Conservation (phyloP, 108 stramenopile species). For the Asterionellopsis glacialis region DNA sequence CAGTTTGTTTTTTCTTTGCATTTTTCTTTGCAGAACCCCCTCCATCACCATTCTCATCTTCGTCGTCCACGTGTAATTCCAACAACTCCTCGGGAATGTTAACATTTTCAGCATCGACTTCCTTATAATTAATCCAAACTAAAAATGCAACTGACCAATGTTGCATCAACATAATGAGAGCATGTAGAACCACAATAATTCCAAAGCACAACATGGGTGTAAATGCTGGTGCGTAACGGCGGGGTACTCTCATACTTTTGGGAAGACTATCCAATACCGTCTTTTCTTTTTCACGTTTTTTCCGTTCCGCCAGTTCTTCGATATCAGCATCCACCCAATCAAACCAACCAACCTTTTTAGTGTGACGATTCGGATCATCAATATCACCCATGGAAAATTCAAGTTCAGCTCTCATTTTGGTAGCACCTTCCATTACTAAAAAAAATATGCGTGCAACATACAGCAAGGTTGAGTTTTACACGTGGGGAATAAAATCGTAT, state of each 20-base stretch:
- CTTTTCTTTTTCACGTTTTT: constrained; percentile 72
- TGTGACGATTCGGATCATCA: constrained; percentile 68
- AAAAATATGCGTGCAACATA: constrained; percentile 1
- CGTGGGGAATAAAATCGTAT: neutral
- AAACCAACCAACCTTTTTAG: constrained; percentile 67
- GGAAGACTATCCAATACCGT: constrained; percentile 70
- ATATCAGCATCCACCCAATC: constrained; percentile 88
- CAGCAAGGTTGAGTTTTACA: neutral
- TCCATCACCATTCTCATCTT: constrained; percentile 9
- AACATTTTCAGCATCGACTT: constrained; percentile 37
- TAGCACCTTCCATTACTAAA: constrained; percentile 81
- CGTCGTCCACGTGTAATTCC: constrained; percentile 56
- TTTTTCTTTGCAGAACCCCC: neutral
- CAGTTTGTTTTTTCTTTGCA: neutral
- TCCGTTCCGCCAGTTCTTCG: constrained; percentile 81
- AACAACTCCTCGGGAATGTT: constrained; percentile 57
- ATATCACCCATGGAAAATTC: constrained; percentile 75
- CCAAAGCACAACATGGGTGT: constrained; percentile 70
- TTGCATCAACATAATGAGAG: constrained; percentile 85
- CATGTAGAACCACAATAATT: constrained; percentile 72
- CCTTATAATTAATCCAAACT: constrained; percentile 81
- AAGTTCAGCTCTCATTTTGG: constrained; percentile 74
- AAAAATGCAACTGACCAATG: constrained; percentile 92
- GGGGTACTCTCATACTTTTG: constrained; percentile 77
- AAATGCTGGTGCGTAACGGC: constrained; percentile 71